Base-by-base conservation (phyloP, 768 basidiomycete genomes). In the Tricholoma terreum region DNA sequence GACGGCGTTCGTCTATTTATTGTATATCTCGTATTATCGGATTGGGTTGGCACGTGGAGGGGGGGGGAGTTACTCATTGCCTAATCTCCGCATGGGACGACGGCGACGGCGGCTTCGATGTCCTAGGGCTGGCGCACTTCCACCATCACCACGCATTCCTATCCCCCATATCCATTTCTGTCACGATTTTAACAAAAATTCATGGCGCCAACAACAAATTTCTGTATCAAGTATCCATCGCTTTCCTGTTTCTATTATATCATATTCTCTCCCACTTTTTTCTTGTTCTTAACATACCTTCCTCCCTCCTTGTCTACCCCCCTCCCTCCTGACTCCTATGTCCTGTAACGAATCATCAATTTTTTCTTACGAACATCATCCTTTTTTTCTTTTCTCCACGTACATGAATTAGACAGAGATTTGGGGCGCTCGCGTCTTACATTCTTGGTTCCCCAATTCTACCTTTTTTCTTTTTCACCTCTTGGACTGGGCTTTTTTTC, bases 221-320 rank as follows among this genome's bases (percentile, higher is more conserved):
- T 22, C 24, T 54, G 38, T 43, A 54, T 54, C 40, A 42, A 43
- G 38, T 54, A 54, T 54, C 38, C 27, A 43, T 54, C 52, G 40
- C 40, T 54, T 54, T 43, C 40, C 24, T 30, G 30, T 54, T 36
- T 43, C 10, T 40, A 14, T 17, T 54, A 48, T 48, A 22, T 48
- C 45, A 48, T 48, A 12, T 48, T 54, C 4, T 52, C 11, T 27
- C 30, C 10, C 12, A 6, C 34, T 5, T 22, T 15, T 24, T 27
- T 27, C 14, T 14, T 4, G 12, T 46, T 10, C 10, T 31, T 46
- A 17, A 17, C n/a, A n/a, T 17, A 40, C n/a, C 38, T 10, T n/a
- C 27, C 27, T 49, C 30, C n/a, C 7, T 6, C 27, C 45, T 15
- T 19, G 6, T 40, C 17, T 22, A 19, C 43, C 21, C 12, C 11